Percentiles rank a stretch among this genome's conserved stretches.
Conservation (phyloP, 2,329 filamentous ascomycete genomes). For the Fusarium sp. region DNA sequence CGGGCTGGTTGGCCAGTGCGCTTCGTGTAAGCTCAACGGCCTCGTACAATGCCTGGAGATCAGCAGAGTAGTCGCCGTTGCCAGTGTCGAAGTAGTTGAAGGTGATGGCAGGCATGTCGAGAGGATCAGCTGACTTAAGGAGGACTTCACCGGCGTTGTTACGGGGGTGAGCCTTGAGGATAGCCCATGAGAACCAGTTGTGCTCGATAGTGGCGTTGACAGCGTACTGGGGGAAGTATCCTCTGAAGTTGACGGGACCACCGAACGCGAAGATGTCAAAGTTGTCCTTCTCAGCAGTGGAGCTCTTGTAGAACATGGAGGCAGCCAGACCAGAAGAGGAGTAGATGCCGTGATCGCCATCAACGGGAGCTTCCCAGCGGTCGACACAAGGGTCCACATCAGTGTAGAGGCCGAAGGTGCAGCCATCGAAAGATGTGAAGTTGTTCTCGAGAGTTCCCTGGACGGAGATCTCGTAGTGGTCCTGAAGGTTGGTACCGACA, state of each 20-base stretch:
- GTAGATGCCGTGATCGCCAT: conserved; percentile 46
- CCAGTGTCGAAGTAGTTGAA: conserved; percentile 69
- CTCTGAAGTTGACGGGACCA: conserved; percentile 62
- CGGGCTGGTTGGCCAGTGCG: conserved; percentile 43
- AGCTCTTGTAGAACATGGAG: conserved; percentile 52
- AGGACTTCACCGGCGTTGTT: conserved; percentile 70
- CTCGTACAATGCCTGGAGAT: conserved; percentile 65
- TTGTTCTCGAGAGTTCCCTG: conserved; percentile 40
- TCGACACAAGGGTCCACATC: conserved; percentile 50
- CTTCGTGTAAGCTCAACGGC: conserved; percentile 62
- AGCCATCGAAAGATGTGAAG: conserved; percentile 44
- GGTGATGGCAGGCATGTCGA: conserved; percentile 68
- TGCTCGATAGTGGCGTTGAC: conserved; percentile 55
- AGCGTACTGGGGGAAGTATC: conserved; percentile 65
- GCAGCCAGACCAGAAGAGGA: conserved; percentile 62
- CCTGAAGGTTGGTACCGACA: conserved; percentile 67
- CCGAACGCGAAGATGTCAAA: conserved; percentile 65
- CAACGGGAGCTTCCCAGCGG: conserved; percentile 44
- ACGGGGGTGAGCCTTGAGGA: conserved; percentile 69
- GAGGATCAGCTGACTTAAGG: conserved; percentile 68
- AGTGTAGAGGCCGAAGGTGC: conserved; percentile 44
- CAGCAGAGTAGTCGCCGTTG: conserved; percentile 55
- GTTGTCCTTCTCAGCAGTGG: conserved; percentile 49
- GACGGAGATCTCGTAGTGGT: conserved; percentile 57
- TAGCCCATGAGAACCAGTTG: conserved; percentile 53